Percentiles rank a stretch among this genome's conserved stretches.
Conservation (phyloP, 2,329 filamentous ascomycete genomes). For the Phialophora verrucosa region DNA sequence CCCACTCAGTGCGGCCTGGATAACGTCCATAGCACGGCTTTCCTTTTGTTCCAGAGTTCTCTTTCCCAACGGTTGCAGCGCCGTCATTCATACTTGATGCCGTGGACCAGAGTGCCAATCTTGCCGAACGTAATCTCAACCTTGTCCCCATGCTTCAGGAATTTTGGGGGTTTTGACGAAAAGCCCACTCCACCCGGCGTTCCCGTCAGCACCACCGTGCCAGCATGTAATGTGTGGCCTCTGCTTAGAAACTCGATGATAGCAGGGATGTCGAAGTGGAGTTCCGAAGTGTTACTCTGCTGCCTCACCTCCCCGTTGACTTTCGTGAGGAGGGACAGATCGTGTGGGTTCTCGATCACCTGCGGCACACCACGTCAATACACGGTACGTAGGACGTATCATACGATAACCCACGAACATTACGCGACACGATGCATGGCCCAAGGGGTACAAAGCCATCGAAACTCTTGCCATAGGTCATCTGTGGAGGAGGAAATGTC, state of each 20-base stretch:
- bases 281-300: constrained; percentile 9
- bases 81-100: constrained; percentile 9
- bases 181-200: constrained; percentile 11
- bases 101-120: constrained; percentile 9
- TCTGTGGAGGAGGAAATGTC: constrained; percentile 15
- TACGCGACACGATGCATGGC: constrained; percentile 43
- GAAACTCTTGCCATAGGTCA: constrained; percentile 47
- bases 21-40: too few species aligned
- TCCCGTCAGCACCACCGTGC: constrained; percentile 8
- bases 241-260: constrained; percentile 11
- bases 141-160: constrained; percentile 3
- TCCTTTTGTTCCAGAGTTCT: too few species aligned
- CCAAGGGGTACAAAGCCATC: constrained; percentile 47
- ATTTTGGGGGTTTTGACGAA: constrained; percentile 5
- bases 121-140: constrained; percentile 11
- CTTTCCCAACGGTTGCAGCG: not conserved
- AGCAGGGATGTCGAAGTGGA: constrained; percentile 12
- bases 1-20: too few species aligned
- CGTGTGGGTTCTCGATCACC: constrained; percentile 7
- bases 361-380: not conserved
- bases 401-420: not conserved
- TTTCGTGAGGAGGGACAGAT: constrained; percentile 6
- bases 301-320: constrained; percentile 17
- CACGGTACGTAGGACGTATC: not conserved
- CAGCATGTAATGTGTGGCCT: constrained; percentile 4